A percentile compares a stretch with the other conserved stretches of the same genome.
These are phyloP conservation scores for Backusella tuberculispora DNA, from an alignment of 192 early-diverging fungal species.

Conservation along the genomic window DNA sequence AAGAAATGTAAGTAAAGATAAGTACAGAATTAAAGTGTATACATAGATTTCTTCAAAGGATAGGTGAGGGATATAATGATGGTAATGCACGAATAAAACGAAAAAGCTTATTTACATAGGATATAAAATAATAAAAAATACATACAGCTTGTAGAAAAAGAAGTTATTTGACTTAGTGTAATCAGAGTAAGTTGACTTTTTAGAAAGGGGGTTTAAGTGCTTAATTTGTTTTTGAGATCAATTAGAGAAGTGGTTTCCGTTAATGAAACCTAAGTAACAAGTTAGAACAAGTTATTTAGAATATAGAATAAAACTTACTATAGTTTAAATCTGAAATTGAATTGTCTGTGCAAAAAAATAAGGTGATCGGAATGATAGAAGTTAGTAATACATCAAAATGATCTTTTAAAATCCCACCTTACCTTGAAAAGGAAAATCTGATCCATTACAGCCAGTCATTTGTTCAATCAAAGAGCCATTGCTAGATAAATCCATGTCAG, in stretches of 20 bases:
- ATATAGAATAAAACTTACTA: conserved; percentile 3
- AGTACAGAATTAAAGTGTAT: conserved; percentile 13
- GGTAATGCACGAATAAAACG: background rate
- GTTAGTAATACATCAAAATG: background rate
- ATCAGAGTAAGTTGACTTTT: background rate
- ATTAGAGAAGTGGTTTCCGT: background rate
- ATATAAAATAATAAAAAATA: background rate
- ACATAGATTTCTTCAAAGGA: conserved; percentile 11
- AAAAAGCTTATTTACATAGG: conserved; percentile 1
- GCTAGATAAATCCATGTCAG: background rate
- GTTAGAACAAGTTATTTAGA: conserved; percentile 14
- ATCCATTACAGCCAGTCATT: background rate
- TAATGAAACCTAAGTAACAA: background rate
- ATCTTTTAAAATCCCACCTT: background rate
- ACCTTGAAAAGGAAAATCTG: background rate
- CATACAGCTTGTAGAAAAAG: background rate
- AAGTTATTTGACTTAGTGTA: background rate
- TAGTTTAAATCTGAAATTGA: conserved; percentile 16
- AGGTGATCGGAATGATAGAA: conserved; percentile 1
- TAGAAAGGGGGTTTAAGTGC: background rate
- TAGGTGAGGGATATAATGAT: conserved; percentile 3
- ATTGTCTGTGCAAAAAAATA: conserved; percentile 16
- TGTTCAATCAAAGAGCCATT: conserved; percentile 3
- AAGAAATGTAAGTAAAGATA: conserved; percentile 2
- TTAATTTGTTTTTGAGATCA: background rate